Conservation (phyloP, 371 early-diverging fungal species). For the Apophysomyces variabilis region DNA sequence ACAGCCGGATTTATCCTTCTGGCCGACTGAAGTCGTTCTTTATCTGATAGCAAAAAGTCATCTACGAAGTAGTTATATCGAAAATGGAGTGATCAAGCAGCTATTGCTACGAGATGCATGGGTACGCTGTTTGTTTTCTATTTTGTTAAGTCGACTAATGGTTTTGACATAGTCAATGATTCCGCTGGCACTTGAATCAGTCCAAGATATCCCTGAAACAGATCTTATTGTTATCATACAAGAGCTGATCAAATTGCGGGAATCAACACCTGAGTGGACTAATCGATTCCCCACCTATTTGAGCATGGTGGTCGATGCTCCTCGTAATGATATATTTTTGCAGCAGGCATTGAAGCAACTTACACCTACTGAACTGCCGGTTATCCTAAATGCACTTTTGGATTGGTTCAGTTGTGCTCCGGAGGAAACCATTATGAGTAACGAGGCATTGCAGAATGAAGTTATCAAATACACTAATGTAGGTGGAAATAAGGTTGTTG, state of each 20-base stretch:
- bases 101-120: constrained; percentile 60
- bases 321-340: constrained; percentile 66
- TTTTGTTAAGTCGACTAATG: background rate
- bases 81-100: constrained; percentile 51
- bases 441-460: background rate
- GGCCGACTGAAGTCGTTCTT: constrained; percentile 56
- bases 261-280: constrained; percentile 21
- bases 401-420: constrained; percentile 29
- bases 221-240: constrained; percentile 54
- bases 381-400: constrained; percentile 45
- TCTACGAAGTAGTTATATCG: constrained; percentile 52
- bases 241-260: constrained; percentile 23
- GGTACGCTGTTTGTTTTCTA: constrained; percentile 27
- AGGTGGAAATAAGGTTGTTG: background rate
- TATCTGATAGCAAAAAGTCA: constrained; percentile 55
- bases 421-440: background rate
- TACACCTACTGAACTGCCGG: constrained; percentile 49
- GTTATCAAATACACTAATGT: constrained; percentile 3
- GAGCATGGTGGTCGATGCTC: constrained; percentile 49
- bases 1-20: constrained; percentile 47
- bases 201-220: constrained; percentile 64
- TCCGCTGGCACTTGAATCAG: constrained; percentile 51
- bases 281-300: constrained; percentile 41
- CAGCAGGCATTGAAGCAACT: constrained; percentile 60
- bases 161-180: constrained; percentile 31